phyloP scores from a whole-genome alignment of 495 filamentous ascomycete species.

The Neurospora cerealis region DNA sequence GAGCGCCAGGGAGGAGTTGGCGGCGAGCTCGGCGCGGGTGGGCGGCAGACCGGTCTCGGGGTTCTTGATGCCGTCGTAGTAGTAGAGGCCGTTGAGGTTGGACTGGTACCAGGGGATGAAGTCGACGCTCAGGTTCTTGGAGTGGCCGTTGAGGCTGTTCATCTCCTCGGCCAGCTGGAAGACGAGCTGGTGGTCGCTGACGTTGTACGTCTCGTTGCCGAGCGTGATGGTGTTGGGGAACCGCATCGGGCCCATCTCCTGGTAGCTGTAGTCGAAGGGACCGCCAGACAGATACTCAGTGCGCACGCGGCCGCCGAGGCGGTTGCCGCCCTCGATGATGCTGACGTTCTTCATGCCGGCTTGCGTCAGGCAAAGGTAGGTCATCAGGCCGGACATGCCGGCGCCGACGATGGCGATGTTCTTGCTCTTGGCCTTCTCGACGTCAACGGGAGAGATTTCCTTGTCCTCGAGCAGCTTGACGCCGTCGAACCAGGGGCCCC shows the following conservation, averaged over 20 bases:
- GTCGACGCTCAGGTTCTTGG: constrained; percentile 45
- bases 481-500: constrained; percentile 62
- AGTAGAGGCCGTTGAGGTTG: constrained; percentile 40
- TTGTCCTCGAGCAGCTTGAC: constrained; percentile 50
- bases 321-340: constrained; percentile 30
- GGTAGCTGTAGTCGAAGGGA: constrained; percentile 59
- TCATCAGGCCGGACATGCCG: constrained; percentile 60
- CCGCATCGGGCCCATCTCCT: constrained; percentile 70
- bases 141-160: constrained; percentile 45
- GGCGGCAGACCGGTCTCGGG: constrained; percentile 25
- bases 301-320: constrained; percentile 45
- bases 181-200: constrained; percentile 50
- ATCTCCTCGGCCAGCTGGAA: constrained; percentile 52
- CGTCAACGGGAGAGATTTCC: constrained; percentile 41
- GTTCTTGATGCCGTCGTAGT: constrained; percentile 43
- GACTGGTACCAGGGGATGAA: constrained; percentile 57
- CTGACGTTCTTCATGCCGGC: constrained; percentile 29
- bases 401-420: constrained; percentile 55
- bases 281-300: constrained; percentile 51
- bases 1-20: constrained; percentile 28
- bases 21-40: constrained; percentile 33
- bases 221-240: constrained; percentile 43
- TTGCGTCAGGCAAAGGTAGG: constrained; percentile 28
- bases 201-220: constrained; percentile 45
- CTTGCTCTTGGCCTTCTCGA: constrained; percentile 43